phyloP scores from a whole-genome alignment of 441 rosid genomes.

The Sinapis alba region DNA sequence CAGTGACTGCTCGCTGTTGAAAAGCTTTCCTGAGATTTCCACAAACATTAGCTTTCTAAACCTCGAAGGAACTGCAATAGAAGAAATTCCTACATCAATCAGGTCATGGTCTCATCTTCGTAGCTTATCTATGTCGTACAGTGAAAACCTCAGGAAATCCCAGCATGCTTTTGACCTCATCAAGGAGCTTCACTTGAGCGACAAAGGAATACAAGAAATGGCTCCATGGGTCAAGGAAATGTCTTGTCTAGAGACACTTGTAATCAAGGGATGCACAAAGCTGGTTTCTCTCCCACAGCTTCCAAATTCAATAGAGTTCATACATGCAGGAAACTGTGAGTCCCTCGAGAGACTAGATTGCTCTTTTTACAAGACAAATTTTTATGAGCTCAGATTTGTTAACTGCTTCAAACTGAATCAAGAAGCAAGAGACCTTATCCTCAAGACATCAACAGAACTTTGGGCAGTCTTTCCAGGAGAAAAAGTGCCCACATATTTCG shows the following conservation, averaged over 20 bases:
- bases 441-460: neutral
- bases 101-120: neutral
- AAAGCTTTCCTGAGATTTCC: conserved; percentile 4
- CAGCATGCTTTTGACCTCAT: neutral
- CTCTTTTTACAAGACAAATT: neutral
- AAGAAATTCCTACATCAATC: conserved; percentile 8
- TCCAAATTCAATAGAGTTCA: neutral
- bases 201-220: neutral
- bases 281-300: neutral
- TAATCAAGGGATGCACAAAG: neutral
- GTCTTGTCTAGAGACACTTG: neutral
- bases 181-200: neutral
- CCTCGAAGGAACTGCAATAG: neutral
- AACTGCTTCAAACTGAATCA: neutral
- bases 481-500: neutral
- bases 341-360: neutral
- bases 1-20: neutral
- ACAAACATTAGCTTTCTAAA: neutral
- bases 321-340: neutral
- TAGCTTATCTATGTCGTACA: neutral
- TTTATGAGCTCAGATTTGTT: rapidly evolving
- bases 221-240: neutral
- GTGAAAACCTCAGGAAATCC: neutral
- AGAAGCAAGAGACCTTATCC: neutral
- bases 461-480: neutral